phyloP scores from a whole-genome alignment of 2,329 filamentous ascomycete species.

The Pseudocercospora macadamiae region DNA sequence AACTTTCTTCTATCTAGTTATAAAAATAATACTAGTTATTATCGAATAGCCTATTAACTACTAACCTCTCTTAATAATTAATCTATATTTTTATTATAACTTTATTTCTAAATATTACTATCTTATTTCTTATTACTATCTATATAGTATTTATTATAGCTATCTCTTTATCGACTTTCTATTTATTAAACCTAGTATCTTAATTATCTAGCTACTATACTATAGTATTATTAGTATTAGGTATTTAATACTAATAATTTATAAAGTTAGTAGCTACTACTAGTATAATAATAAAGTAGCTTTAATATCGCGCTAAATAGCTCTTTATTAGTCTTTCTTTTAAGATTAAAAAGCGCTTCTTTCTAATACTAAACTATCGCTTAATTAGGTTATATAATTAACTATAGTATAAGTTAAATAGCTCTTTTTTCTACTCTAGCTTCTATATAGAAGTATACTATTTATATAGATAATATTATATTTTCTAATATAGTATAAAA shows the following conservation, averaged over 20 bases:
- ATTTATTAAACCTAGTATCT: not conserved
- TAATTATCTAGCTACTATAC: not conserved
- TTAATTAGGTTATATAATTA: constrained; percentile 6
- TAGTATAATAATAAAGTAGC: not conserved
- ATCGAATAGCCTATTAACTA: not conserved
- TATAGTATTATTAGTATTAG: not conserved
- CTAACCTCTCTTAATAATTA: not conserved
- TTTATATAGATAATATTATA: constrained; percentile 3
- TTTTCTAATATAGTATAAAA: constrained; percentile 3
- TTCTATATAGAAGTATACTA: not conserved
- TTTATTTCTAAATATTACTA: not conserved
- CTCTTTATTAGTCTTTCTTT: not conserved
- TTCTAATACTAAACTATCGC: constrained; percentile 8
- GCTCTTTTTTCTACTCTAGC: constrained; percentile 6
- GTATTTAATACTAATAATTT: not conserved
- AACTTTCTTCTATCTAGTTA: not conserved
- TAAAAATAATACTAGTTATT: not conserved
- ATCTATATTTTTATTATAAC: not conserved
- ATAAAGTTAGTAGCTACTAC: not conserved
- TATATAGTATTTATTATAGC: not conserved
- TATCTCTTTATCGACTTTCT: not conserved
- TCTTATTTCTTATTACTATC: too few relatives aligned
- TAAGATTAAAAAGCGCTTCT: not conserved
- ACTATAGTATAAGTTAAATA: constrained; percentile 7
- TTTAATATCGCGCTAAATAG: not conserved